Base-by-base conservation (phyloP, 1,284 basidiomycete species). In the Moesziomyces aphidis region DNA sequence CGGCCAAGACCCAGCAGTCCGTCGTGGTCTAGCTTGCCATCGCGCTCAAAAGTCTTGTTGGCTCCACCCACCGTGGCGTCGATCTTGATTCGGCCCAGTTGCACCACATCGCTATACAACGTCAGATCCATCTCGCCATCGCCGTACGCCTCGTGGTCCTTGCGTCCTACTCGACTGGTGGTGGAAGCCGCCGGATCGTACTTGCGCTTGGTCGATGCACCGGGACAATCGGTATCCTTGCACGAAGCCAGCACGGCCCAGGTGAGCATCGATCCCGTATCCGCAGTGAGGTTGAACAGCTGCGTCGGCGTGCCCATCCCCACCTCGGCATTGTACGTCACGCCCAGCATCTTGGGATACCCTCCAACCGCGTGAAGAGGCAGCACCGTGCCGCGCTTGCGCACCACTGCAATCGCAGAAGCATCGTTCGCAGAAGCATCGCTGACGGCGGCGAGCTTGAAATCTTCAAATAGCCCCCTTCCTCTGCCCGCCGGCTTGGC, bases 91-190 rank as follows among this genome's bases (percentile, higher is more conserved):
- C 23, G 31, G 28, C 28, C 36, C 26, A 73, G 36, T 3, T 42
- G 36, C n/a, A 73, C 64, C 4, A 57, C 44, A 45, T 73, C 70
- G 19, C 10, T 31, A 50, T 36, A 67, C 1, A 73, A 54, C n/a
- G 15, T 48, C 13, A 73, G 26, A 21, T 73, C 70, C 49, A 61
- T 59, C 64, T 73, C 70, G 17, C 70, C 70, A 31, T 73, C 70
- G 4, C 70, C 70, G 26, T 73, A 73, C 24, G 64, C 59, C 45
- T 73, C 70, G 50, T 73, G 70, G 21, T 60, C 64, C 22, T 26
- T 21, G 1, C 59, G 44, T 4, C 50, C 10, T 45, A 19, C 8
- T 34, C 46, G 56, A 53, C 50, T 67, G 15, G 55, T 49, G 21
- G 1, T 49, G 10, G 70, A 73, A 26, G 56, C 50, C 22, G 19